Evolutionary conservation across 768 basidiomycete species (phyloP), one percentile per base, ranked within the genome.

Genomic region (Coprinopsis sp.): DNA sequence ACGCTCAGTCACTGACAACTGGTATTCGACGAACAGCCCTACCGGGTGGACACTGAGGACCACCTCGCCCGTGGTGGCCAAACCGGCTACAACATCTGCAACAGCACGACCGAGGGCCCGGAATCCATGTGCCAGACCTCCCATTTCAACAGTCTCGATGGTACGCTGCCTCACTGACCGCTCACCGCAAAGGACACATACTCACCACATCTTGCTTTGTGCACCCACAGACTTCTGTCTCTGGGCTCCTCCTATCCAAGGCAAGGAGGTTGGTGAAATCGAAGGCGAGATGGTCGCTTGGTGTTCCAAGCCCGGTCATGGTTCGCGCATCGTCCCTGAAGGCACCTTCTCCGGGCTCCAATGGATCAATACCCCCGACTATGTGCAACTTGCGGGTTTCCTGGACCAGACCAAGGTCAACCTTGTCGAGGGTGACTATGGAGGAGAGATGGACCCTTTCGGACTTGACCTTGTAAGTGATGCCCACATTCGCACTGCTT

Each of bases 391-490:
- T 45, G 70, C 71, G 24, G 86, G 81, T 3, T 73, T 68, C 62
- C 62, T 79, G 48, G 65, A 86, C 60, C 86, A 88, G 62, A 63
- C 63, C 2, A 53, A 59, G 40, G 55, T 87, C 54, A 69, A 83
- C 65, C 51, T 87, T 18, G 46, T 58, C 1, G 6, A 54, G 0
- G 58, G 49, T 14, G 86, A 87, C 55, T 72, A 51, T 24, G 86
- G 87, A 54, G 86, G 86, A 34, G 86, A 87, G 61, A 72, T 85
- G 33, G 81, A 87, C 59, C 76, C 82, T 16, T 79, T 81, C 51
- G 84, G 82, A 39, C 81, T 82, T 36, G 65, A 66, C 47, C 57
- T 65, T 24, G n/a, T n/a, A n/a, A n/a, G n/a, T n/a, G n/a, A n/a
- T n/a, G n/a, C n/a, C n/a, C n/a, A n/a, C n/a, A n/a, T n/a, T n/a